Percentiles rank a stretch among this genome's conserved stretches.
Conservation (phyloP, 257 asterid species). For the Lithospermum erythrorhizon region DNA sequence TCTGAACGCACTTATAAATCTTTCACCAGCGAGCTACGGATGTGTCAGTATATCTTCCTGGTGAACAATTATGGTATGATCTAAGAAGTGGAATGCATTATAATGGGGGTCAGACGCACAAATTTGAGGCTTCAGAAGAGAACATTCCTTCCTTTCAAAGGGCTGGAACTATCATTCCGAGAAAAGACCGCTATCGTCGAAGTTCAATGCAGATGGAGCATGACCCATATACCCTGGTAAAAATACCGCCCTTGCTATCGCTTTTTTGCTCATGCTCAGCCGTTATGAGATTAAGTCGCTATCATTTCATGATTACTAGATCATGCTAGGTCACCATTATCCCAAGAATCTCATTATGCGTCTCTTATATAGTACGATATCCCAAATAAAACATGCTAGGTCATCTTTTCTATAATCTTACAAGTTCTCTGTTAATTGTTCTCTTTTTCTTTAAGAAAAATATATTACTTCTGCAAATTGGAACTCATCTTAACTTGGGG, state of each 20-base stretch:
- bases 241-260: background rate
- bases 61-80: constrained; percentile 78
- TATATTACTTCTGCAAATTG: background rate
- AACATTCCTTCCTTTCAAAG: constrained; percentile 79
- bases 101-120: constrained; percentile 69
- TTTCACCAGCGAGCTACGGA: constrained; percentile 64
- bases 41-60: constrained; percentile 81
- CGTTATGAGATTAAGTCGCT: background rate
- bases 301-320: too few relatives aligned
- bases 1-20: constrained; percentile 4
- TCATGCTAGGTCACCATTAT: too few relatives aligned
- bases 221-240: constrained; percentile 96
- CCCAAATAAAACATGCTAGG: background rate
- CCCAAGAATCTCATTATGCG: too few relatives aligned
- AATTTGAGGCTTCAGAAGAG: constrained; percentile 61
- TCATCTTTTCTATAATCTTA: background rate
- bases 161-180: constrained; percentile 88
- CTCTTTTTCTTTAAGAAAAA: too few relatives aligned
- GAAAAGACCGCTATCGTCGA: constrained; percentile 85
- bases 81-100: constrained; percentile 61
- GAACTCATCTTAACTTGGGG: background rate
- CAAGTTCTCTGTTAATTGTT: background rate
- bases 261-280: background rate
- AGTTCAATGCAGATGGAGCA: constrained; percentile 92
- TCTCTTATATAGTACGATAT: too few relatives aligned